Percentiles rank a stretch among this genome's conserved stretches.
These are phyloP conservation scores for Wallemia ichthyophaga DNA, from an alignment of 1,284 basidiomycete species.

Conservation along the genomic window DNA sequence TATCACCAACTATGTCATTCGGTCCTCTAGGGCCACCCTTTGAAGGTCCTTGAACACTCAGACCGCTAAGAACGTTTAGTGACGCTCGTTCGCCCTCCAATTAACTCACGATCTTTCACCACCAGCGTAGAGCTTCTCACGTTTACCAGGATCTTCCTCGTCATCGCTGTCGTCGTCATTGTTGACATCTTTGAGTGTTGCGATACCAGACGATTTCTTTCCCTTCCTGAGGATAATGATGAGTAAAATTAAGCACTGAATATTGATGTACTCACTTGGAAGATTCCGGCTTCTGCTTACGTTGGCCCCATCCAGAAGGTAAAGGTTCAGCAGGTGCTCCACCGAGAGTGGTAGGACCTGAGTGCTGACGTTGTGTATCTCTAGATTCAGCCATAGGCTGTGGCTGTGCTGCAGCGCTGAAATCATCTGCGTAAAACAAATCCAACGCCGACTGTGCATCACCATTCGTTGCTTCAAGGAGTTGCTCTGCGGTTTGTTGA, in stretches of 20 bases:
- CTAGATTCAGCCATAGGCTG: neutral
- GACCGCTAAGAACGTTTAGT: conserved; percentile 28
- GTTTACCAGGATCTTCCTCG: conserved; percentile 16
- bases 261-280: conserved; percentile 5
- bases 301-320: conserved; percentile 20
- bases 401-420: neutral
- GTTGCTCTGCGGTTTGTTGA: neutral
- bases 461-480: neutral
- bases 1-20: conserved; percentile 36
- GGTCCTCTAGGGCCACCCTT: conserved; percentile 23
- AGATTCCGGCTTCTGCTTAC: conserved; percentile 1
- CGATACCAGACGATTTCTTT: conserved; percentile 10
- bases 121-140: conserved; percentile 47
- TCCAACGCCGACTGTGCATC: neutral
- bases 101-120: conserved; percentile 46
- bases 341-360: conserved; percentile 8
- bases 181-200: conserved; percentile 17
- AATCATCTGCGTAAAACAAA: neutral
- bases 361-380: neutral
- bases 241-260: conserved; percentile 1
- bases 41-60: conserved; percentile 65
- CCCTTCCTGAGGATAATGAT: conserved; percentile 6
- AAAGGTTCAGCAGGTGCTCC: conserved; percentile 21
- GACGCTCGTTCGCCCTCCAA: conserved; percentile 3
- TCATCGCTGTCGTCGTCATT: conserved; percentile 23